Conservation (phyloP, 1,139 yeast species). For the Wickerhamiella pararugosa region DNA sequence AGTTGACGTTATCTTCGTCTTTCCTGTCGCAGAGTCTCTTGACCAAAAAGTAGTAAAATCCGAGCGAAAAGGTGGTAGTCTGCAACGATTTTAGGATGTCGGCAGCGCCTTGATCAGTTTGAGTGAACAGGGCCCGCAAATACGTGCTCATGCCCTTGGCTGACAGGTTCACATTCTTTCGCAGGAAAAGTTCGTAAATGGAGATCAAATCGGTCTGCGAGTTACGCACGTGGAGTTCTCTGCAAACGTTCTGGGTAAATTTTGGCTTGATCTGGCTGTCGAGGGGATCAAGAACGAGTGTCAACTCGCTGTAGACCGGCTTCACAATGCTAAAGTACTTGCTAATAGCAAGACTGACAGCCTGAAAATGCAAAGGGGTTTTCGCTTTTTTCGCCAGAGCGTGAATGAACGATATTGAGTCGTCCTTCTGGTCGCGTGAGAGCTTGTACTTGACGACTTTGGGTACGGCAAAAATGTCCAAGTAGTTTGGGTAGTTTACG, state of each 20-base stretch:
- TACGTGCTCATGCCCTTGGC: conserved; percentile 5
- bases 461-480: not conserved
- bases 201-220: not conserved
- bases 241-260: not conserved
- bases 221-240: not conserved
- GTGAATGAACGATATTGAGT: not conserved
- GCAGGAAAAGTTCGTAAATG: conserved; percentile 1
- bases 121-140: conserved; percentile 11
- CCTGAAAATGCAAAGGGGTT: not conserved
- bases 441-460: not conserved
- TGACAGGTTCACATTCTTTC: conserved; percentile 1
- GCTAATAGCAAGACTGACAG: conserved; percentile 5
- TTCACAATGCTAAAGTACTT: not conserved
- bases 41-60: conserved; percentile 13
- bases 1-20: conserved; percentile 8
- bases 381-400: not conserved
- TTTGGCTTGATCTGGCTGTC: not conserved
- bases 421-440: not conserved
- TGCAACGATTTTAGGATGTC: conserved; percentile 1
- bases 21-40: conserved; percentile 7
- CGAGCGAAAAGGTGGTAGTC: conserved; percentile 4
- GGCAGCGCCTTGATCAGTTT: conserved; percentile 11
- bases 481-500: not conserved
- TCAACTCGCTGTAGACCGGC: not conserved
- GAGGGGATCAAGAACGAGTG: not conserved